phyloP scores from a whole-genome alignment of 495 filamentous ascomycete species.

The Daldinia loculata region DNA sequence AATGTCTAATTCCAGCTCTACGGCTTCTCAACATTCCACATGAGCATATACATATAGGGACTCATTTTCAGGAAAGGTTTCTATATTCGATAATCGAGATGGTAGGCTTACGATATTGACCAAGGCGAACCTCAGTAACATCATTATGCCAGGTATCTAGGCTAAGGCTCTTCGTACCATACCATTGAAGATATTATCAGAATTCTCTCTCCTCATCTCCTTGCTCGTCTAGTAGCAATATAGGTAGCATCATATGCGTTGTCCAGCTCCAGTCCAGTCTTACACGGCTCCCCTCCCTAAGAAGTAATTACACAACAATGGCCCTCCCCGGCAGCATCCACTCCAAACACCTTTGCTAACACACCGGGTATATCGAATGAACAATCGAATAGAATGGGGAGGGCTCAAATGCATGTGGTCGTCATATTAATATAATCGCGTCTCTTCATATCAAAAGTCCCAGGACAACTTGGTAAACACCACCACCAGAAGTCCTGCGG shows the following conservation, averaged over 20 bases:
- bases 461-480: slow-evolving; percentile 20
- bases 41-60: not conserved
- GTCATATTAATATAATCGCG: slow-evolving; percentile 42
- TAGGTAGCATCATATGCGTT: slow-evolving; percentile 37
- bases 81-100: slow-evolving; percentile 27
- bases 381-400: slow-evolving; percentile 52
- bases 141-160: slow-evolving; percentile 36
- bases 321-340: slow-evolving; percentile 44
- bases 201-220: slow-evolving; percentile 21
- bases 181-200: slow-evolving; percentile 28
- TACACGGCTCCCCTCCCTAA: slow-evolving; percentile 15
- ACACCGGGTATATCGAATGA: slow-evolving; percentile 56
- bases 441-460: slow-evolving; percentile 35
- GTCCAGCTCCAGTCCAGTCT: slow-evolving; percentile 17
- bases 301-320: slow-evolving; percentile 46
- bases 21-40: not conserved
- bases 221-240: slow-evolving; percentile 35
- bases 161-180: slow-evolving; percentile 23
- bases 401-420: slow-evolving; percentile 39
- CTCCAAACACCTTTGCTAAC: slow-evolving; percentile 45
- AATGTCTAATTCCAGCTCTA: not conserved
- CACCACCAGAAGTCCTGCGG: slow-evolving; percentile 24
- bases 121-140: slow-evolving; percentile 26
- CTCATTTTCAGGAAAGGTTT: slow-evolving; percentile 18
- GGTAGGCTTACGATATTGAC: slow-evolving; percentile 9